These are phyloP conservation scores for Ceratobasidium sp. DNA, from an alignment of 1,284 basidiomycete genomes.

Conservation along the genomic window DNA sequence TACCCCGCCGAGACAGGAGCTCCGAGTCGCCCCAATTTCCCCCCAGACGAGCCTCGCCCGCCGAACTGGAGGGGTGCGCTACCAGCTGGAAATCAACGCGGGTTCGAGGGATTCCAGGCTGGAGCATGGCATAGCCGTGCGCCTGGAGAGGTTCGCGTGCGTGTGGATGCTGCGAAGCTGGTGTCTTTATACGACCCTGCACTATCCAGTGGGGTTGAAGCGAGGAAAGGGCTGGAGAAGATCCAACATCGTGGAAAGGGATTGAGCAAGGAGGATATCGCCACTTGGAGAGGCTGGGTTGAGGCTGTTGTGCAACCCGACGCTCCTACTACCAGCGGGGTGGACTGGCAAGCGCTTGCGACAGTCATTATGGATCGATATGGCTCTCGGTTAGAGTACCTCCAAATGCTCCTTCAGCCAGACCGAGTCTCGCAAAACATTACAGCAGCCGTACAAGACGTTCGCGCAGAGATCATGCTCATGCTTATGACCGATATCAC, in stretches of 20 bases:
- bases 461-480: slow-evolving; percentile 55
- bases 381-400: slow-evolving; percentile 60
- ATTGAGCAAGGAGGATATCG: slow-evolving; percentile 17
- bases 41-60: slow-evolving; percentile 29
- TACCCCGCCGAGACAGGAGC: neutral
- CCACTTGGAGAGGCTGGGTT: slow-evolving; percentile 45
- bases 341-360: slow-evolving; percentile 63
- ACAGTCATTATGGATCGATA: slow-evolving; percentile 62
- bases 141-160: slow-evolving; percentile 57
- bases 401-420: slow-evolving; percentile 58
- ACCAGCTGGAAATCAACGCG: neutral
- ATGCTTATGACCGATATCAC: slow-evolving; percentile 61
- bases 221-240: slow-evolving; percentile 54
- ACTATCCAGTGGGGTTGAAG: slow-evolving; percentile 57
- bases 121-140: slow-evolving; percentile 60
- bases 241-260: slow-evolving; percentile 57
- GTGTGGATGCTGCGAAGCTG: slow-evolving; percentile 59
- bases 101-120: slow-evolving; percentile 56
- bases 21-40: slow-evolving; percentile 12
- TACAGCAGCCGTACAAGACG: slow-evolving; percentile 45
- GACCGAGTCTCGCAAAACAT: slow-evolving; percentile 16
- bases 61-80: slow-evolving; percentile 47
- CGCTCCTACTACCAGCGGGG: slow-evolving; percentile 54
- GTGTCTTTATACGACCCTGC: slow-evolving; percentile 63
- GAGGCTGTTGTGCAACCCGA: slow-evolving; percentile 50